Base-by-base conservation (phyloP, 1,139 yeast genomes). In the Geotrichum fermentans region DNA sequence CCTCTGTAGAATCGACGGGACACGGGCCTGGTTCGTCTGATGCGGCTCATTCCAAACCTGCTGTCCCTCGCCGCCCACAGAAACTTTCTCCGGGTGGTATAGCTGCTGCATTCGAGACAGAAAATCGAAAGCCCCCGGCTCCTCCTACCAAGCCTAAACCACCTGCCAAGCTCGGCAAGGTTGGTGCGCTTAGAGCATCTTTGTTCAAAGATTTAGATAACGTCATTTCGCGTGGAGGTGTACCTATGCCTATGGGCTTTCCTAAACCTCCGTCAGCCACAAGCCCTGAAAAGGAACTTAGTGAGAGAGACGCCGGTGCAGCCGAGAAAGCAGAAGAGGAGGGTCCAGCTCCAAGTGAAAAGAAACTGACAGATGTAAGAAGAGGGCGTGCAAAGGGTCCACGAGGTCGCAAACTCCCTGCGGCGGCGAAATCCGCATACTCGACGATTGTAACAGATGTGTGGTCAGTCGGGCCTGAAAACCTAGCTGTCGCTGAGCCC, bases 311-410 rank as follows among this genome's bases (percentile, higher is more conserved):
- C 45, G 21, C 28, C 2, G 36, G 11, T 38, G 45, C 40, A 18
- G 49, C 36, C 40, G 43, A 51, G 2, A 56, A 45, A 7, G 55
- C 49, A 6, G 43, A 37, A 4, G 55, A 41, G 13, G 39, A 39
- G 13, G 51, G 45, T 16, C 50, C 35, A 18, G 30, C 18, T 5
- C 42, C 32, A 10, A 14, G 48, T 13, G 42, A 42, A n/a, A 39
- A 44, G 43, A 44, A 45, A 26, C 24, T 36, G 14, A 43, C 58
- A 2, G 75, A 73, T 54, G 62, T 66, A 1, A 70, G 78, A 57
- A 69, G 71, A 52, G 67, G 74, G 26, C 75, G 95, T 56, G 82
- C 82, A 0, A 79, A 71, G 56, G 96, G 95, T 0, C 96, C 96
- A 22, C 90, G 92, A 0, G 28, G 28, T 10, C 79, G 94, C 53